Evolutionary conservation across 148 eudicot species (phyloP), one percentile per base, ranked within the genome.

Genomic region (Agrostemma githago): DNA sequence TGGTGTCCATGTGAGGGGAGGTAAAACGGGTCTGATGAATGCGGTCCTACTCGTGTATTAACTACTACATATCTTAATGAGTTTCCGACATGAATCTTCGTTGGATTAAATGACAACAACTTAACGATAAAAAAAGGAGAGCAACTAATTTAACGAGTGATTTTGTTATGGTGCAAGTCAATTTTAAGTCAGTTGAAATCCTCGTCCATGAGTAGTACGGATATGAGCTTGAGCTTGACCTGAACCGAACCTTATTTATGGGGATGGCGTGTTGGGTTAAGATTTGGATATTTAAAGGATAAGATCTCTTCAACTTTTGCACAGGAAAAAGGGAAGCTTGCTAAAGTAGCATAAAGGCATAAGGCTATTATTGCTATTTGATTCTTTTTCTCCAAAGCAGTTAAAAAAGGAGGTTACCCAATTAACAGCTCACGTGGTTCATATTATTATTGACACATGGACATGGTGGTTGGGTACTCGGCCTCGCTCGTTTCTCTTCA

Each of bases 371-470:
- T 26, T 26, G 38, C 57, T 42, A 40, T 44, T 72, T 62, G 76
- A 76, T 76, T 72, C 57, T 54, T 76, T 67, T 37, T 2, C 34
- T 26, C 5, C 43, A 72, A 78, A 78, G 80, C 38, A 58, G 40
- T 70, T 66, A 74, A 40, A 57, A 37, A 48, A 64, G 8, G 70
- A 44, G 21, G 14, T 9, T n/a, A 62, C 46, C 12, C 34, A 20
- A 38, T 66, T 44, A 67, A 48, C 71, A 68, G 38, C 71, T 73
- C 74, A 74, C 71, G 72, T 75, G 79, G 62, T 68, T 40, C 68
- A 3, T 78, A 59, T 68, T 71, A 39, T 57, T 63, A 17, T 67
- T 16, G 37, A 56, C 80, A 59, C 77, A 67, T 66, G 59, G 46
- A 59, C 77, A 67, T 66, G 59, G 46, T 68, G 43, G 66, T 68